Evolutionary conservation across 2,329 filamentous ascomycete genomes (phyloP).

Genomic region (Aspergillus sp.): DNA sequence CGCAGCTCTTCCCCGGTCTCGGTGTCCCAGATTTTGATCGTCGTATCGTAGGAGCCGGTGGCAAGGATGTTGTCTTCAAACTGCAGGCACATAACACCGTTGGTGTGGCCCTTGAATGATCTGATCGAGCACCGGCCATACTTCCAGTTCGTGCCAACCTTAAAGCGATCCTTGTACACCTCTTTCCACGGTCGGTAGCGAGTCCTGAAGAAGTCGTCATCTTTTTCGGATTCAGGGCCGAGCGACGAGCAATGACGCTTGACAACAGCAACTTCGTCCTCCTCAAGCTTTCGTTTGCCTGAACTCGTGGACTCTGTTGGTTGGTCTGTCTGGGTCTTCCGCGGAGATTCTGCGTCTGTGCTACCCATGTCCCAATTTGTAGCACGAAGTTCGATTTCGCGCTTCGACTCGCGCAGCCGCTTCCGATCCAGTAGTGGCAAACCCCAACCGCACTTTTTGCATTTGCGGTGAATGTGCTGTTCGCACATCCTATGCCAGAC

Average conservation of each 20-base stretch:
- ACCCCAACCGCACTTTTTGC: constrained; percentile 94
- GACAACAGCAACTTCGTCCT: constrained; percentile 28
- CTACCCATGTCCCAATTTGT: constrained; percentile 58
- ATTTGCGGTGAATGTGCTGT: constrained; percentile 92
- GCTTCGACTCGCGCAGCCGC: constrained; percentile 79
- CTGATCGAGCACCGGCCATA: constrained; percentile 84
- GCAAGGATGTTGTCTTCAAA: constrained; percentile 89
- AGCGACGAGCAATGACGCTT: constrained; percentile 34
- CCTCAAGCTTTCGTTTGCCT: constrained; percentile 30
- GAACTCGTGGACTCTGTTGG: constrained; percentile 5
- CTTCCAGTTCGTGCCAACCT: constrained; percentile 97
- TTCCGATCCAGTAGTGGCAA: constrained; percentile 87
- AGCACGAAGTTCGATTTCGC: constrained; percentile 73
- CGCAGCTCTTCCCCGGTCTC: constrained; percentile 82
- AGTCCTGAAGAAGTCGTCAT: constrained; percentile 52
- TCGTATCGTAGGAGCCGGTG: constrained; percentile 92
- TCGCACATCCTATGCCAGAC: constrained; percentile 99
- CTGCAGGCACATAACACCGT: constrained; percentile 77
- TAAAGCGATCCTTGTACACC: constrained; percentile 92
- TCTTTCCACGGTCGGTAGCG: constrained; percentile 82
- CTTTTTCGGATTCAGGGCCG: constrained; percentile 26
- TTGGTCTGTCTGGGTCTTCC: constrained; percentile 1
- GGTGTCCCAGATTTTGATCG: constrained; percentile 94
- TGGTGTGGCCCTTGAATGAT: constrained; percentile 81
- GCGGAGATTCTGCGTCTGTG: constrained; percentile 43